Evolutionary conservation across 108 stramenopile species (phyloP).

Genomic region (Tribonema minus): DNA sequence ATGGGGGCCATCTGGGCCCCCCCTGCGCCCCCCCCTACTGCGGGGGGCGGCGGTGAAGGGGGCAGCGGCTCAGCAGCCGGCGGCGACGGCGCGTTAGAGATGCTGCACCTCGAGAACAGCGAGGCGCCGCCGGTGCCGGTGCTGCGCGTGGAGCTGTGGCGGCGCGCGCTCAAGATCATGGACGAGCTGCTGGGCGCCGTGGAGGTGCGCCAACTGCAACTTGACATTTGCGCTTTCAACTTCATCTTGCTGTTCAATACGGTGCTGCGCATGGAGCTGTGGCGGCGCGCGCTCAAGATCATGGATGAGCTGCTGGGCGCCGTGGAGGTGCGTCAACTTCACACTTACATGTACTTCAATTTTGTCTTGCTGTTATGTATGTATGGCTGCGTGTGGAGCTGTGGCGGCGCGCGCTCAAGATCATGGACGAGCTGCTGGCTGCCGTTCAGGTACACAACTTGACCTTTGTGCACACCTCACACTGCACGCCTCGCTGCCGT

Average conservation of each 20-base stretch:
- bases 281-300: constrained; percentile 23
- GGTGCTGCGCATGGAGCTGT: constrained; percentile 16
- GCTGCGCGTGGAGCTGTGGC: constrained; percentile 30
- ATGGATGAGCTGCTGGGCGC: constrained; percentile 28
- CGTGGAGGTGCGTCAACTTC: neutral
- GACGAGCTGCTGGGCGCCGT: constrained; percentile 21
- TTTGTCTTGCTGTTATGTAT: too few relatives aligned
- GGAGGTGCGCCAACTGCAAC: neutral
- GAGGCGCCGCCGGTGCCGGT: constrained; percentile 15
- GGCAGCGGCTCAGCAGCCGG: constrained; percentile 8
- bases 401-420: constrained; percentile 22
- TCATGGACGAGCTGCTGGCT: constrained; percentile 26
- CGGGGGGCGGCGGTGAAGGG: neutral
- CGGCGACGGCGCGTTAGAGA: neutral
- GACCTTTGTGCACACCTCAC: too few relatives aligned
- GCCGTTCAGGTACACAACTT: neutral
- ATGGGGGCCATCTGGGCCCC: neutral
- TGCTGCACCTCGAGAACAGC: constrained; percentile 41
- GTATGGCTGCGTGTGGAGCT: constrained; percentile 21
- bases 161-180: constrained; percentile 20
- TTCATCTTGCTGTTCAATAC: too few relatives aligned
- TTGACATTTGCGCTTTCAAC: too few relatives aligned
- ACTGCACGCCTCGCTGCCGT: too few relatives aligned
- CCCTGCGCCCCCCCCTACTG: neutral
- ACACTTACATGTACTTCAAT: too few relatives aligned